Conservation (phyloP, 305 asterid species). For the Fraxinus paxiana region DNA sequence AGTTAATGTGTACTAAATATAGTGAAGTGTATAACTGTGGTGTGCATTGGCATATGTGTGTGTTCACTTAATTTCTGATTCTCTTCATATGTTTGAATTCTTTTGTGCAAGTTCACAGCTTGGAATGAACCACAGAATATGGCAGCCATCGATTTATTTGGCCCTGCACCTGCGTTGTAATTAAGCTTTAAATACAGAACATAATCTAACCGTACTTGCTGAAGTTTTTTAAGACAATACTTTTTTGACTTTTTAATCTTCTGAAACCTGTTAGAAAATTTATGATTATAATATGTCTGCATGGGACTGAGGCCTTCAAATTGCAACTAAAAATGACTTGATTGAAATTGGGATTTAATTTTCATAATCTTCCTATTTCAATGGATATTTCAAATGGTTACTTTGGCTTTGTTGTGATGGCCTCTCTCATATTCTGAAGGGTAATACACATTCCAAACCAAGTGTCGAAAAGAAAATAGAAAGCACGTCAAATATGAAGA, state of each 20-base stretch:
- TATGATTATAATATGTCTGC: neutral
- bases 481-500: conserved; percentile 28
- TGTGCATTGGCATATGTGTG: neutral
- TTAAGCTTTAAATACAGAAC: neutral
- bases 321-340: neutral
- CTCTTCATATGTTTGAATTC: neutral
- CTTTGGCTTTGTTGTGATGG: conserved; percentile 48
- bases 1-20: neutral
- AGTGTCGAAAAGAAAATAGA: conserved; percentile 31
- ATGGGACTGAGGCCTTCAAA: neutral
- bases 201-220: neutral
- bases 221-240: neutral
- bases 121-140: neutral
- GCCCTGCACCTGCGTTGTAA: neutral
- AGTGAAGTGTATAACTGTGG: neutral
- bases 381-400: conserved; percentile 38
- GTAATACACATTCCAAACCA: conserved; percentile 44
- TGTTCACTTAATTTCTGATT: neutral
- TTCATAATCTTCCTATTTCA: neutral
- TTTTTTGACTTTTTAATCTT: neutral
- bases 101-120: neutral
- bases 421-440: conserved; percentile 66
- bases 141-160: neutral
- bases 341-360: neutral
- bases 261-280: neutral